phyloP scores from a whole-genome alignment of 2,329 filamentous ascomycete species.

The Zarea fungicola region DNA sequence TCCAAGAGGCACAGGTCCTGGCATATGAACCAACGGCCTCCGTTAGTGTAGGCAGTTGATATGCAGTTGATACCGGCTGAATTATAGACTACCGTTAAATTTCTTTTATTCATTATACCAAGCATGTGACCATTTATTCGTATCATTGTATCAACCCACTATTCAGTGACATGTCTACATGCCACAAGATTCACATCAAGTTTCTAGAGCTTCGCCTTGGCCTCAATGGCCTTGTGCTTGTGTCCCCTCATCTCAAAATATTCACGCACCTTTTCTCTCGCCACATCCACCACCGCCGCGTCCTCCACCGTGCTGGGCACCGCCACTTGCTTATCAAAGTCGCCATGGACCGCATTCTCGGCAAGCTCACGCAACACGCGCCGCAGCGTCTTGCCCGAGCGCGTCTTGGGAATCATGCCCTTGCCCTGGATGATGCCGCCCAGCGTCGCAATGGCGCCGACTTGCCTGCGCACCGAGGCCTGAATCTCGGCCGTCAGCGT shows the following conservation, averaged over 20 bases:
- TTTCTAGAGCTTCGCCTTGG: constrained; percentile 48
- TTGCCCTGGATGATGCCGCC: constrained; percentile 81
- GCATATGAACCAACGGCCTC: too few species aligned
- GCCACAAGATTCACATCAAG: neutral
- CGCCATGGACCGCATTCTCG: constrained; percentile 71
- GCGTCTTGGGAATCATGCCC: constrained; percentile 85
- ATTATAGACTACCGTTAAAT: too few species aligned
- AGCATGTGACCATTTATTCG: too few species aligned
- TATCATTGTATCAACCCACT: too few species aligned
- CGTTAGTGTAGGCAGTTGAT: too few species aligned
- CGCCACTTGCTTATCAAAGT: constrained; percentile 65
- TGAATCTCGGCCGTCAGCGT: constrained; percentile 60
- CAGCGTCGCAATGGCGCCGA: constrained; percentile 80
- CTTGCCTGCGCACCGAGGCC: constrained; percentile 66
- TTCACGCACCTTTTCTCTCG: constrained; percentile 62
- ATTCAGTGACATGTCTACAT: neutral
- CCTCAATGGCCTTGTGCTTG: constrained; percentile 40
- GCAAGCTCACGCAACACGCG: constrained; percentile 77
- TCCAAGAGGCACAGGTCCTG: too few species aligned
- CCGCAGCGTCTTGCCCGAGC: constrained; percentile 85
- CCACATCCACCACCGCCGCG: constrained; percentile 65
- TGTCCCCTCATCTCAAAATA: constrained; percentile 60
- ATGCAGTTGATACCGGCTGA: too few species aligned
- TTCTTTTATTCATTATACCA: too few species aligned
- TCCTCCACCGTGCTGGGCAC: constrained; percentile 88